Evolutionary conservation across 1,284 basidiomycete genomes (phyloP).

Genomic region (Anthracocystis walkeri): DNA sequence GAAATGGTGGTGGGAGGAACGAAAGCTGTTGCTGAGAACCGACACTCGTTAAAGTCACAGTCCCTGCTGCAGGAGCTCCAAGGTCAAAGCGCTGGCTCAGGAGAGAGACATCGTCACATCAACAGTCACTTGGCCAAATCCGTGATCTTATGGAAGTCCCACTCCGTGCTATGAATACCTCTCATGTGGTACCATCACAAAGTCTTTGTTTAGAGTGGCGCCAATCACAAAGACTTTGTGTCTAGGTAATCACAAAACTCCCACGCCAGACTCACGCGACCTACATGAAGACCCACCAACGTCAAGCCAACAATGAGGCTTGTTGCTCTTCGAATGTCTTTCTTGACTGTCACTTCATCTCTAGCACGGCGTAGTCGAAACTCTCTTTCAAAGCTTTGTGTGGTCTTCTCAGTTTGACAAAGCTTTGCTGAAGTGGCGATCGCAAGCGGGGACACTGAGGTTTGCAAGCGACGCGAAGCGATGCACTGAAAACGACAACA

Average conservation of each 20-base stretch:
- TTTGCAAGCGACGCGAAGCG: constrained; percentile 16
- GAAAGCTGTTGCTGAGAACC: neutral
- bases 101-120: no score
- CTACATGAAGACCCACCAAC: constrained; percentile 6
- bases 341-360: neutral
- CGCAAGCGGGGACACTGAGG: no score
- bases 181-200: neutral
- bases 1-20: neutral
- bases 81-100: no score
- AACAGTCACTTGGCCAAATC: no score
- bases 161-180: no score
- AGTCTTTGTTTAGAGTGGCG: neutral
- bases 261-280: neutral
- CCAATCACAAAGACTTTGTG: neutral
- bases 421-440: no score
- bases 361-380: neutral
- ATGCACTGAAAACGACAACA: constrained; percentile 5
- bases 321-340: neutral
- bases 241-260: neutral
- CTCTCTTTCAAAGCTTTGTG: neutral
- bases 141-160: no score
- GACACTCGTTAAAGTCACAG: no score
- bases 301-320: neutral
- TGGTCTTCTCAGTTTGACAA: no score
- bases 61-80: no score